phyloP scores from a whole-genome alignment of 495 filamentous ascomycete species.

The Lindgomyces ingoldianus region DNA sequence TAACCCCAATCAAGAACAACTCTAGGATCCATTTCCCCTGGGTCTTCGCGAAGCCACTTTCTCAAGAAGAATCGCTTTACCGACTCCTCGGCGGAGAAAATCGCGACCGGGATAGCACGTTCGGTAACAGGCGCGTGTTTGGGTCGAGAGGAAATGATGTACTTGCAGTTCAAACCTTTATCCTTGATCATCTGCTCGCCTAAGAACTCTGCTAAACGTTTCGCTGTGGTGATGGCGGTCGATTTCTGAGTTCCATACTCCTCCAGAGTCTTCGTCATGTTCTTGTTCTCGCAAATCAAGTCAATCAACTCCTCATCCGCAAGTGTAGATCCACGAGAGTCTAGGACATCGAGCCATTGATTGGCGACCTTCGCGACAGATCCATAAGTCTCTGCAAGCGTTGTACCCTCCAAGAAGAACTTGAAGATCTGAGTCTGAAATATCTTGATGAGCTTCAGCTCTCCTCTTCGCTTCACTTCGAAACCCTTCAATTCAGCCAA shows the following conservation, averaged over 20 bases:
- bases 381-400: conserved; percentile 82
- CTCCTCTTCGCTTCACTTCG: conserved; percentile 95
- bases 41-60: conserved; percentile 95
- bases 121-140: conserved; percentile 91
- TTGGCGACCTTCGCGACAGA: conserved; percentile 95
- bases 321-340: conserved; percentile 80
- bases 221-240: conserved; percentile 97
- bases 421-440: conserved; percentile 99
- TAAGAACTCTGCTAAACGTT: conserved; percentile 89
- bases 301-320: conserved; percentile 97
- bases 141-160: conserved; percentile 89
- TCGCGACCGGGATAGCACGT: conserved; percentile 89
- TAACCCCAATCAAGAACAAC: conserved; percentile 93
- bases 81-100: conserved; percentile 88
- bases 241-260: conserved; percentile 96
- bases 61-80: conserved; percentile 87
- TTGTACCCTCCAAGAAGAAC: conserved; percentile 92
- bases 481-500: conserved; percentile 98
- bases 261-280: conserved; percentile 93
- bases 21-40: conserved; percentile 86
- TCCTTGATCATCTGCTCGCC: conserved; percentile 99
- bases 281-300: conserved; percentile 97
- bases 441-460: conserved; percentile 99
- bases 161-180: conserved; percentile 98
- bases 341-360: conserved; percentile 90